A percentile compares a stretch with the other conserved stretches of the same genome.
phyloP scores from a whole-genome alignment of 129 eudicot species.

The Pulicaria dysenterica region DNA sequence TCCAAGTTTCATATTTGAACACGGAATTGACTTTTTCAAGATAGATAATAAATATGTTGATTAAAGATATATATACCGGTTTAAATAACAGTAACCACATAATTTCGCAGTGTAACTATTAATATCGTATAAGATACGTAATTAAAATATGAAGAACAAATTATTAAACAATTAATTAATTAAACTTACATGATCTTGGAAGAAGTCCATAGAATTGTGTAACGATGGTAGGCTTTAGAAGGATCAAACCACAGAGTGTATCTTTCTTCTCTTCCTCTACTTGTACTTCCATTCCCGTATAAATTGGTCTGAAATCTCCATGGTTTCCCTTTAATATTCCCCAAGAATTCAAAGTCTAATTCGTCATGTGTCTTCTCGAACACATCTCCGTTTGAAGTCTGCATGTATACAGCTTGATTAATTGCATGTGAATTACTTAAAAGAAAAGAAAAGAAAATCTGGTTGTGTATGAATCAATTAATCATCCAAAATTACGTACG shows the following conservation, averaged over 20 bases:
- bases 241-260: conserved; percentile 90
- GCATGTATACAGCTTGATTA: background rate
- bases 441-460: too few species aligned
- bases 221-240: conserved; percentile 74
- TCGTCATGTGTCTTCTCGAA: conserved; percentile 81
- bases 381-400: conserved; percentile 87
- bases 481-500: too few species aligned
- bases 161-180: background rate
- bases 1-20: conserved; percentile 41
- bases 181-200: conserved; percentile 57
- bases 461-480: too few species aligned
- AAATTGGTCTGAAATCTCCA: conserved; percentile 95
- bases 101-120: too few species aligned
- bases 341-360: conserved; percentile 86
- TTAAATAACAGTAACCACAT: background rate
- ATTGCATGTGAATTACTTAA: too few species aligned
- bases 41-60: background rate
- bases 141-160: background rate
- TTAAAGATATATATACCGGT: background rate
- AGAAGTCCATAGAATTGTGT: conserved; percentile 82
- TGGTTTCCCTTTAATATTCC: conserved; percentile 72
- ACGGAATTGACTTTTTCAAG: conserved; percentile 43
- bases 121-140: too few species aligned
- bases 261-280: conserved; percentile 93
- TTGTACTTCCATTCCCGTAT: conserved; percentile 95